These are phyloP conservation scores for Xylaria sp. DNA, from an alignment of 2,329 filamentous ascomycete genomes.

Conservation along the genomic window DNA sequence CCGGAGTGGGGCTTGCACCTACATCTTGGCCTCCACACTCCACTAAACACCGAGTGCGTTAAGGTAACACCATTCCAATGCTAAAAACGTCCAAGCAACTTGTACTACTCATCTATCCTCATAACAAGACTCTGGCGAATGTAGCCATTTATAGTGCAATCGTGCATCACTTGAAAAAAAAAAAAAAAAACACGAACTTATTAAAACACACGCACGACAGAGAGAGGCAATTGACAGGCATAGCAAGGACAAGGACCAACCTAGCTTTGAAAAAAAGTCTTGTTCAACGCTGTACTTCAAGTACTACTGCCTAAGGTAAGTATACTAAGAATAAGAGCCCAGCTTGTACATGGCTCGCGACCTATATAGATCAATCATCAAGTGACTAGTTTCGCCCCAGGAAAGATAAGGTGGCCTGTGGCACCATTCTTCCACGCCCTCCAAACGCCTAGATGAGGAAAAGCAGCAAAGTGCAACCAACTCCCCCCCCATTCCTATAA, in stretches of 20 bases:
- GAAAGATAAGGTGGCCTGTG: constrained; percentile 32
- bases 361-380: constrained; percentile 41
- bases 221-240: too few relatives aligned
- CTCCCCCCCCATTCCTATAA: constrained; percentile 44
- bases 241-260: too few relatives aligned
- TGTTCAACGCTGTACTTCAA: constrained; percentile 1
- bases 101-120: neutral
- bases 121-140: neutral
- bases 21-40: neutral
- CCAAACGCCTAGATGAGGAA: constrained; percentile 39
- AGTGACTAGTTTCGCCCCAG: constrained; percentile 36
- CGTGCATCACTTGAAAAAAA: neutral
- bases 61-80: neutral
- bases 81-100: neutral
- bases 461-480: constrained; percentile 44
- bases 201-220: too few relatives aligned
- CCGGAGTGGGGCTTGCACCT: constrained; percentile 30
- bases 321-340: neutral
- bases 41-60: neutral
- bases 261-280: neutral
- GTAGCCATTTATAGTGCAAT: neutral
- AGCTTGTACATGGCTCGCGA: constrained; percentile 44
- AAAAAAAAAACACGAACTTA: neutral
- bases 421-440: constrained; percentile 40
- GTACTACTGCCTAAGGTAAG: neutral